Evolutionary conservation across 2,329 filamentous ascomycete genomes (phyloP).

Genomic region (Trichophyton equinum): DNA sequence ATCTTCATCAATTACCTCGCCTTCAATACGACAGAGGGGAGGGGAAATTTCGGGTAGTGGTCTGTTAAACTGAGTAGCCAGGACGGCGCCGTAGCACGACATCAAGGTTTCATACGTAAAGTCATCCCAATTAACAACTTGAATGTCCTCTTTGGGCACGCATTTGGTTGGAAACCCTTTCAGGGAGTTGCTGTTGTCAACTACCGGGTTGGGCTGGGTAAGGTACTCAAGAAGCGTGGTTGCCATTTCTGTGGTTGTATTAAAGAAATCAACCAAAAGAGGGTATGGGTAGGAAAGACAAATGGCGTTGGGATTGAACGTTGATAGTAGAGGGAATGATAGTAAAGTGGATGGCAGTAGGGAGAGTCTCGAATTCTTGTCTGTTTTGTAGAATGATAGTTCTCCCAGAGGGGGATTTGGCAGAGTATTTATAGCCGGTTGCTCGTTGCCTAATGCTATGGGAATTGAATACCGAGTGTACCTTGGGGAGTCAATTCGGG

Average conservation of each 20-base stretch:
- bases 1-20: conserved; percentile 8
- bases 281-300: neutral
- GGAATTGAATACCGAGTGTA: neutral
- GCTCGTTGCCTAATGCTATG: neutral
- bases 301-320: neutral
- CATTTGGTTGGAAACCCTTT: conserved; percentile 1
- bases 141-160: neutral
- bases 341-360: too few relatives aligned
- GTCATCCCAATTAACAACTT: neutral
- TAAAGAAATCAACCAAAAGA: neutral
- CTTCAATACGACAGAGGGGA: neutral
- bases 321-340: neutral
- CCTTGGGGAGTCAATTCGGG: neutral
- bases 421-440: neutral
- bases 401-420: neutral
- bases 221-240: conserved; percentile 8
- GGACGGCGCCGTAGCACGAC: conserved; percentile 6
- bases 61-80: neutral
- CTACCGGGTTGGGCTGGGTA: conserved; percentile 7
- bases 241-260: neutral
- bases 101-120: conserved; percentile 9
- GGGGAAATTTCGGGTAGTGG: neutral
- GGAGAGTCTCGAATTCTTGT: neutral
- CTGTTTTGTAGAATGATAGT: neutral
- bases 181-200: neutral